phyloP scores from a whole-genome alignment of 1,139 yeast species.

The Suhomyces bolitotheri region DNA sequence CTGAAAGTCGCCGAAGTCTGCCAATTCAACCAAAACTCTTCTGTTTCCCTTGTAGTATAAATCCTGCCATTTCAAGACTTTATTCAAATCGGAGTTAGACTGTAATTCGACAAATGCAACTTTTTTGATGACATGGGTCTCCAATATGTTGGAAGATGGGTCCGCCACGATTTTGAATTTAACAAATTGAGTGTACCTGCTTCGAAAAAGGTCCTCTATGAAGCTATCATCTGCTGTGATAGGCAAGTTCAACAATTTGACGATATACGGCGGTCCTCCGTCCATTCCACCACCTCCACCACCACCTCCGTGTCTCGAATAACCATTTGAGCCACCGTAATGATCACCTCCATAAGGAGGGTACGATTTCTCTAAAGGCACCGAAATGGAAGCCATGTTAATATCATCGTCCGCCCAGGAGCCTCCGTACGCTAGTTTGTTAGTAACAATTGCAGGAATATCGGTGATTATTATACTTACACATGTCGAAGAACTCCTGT shows the following conservation, averaged over 20 bases:
- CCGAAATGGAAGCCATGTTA: slow-evolving; percentile 64
- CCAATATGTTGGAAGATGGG: slow-evolving; percentile 43
- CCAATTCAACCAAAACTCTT: slow-evolving; percentile 44
- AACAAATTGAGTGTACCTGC: slow-evolving; percentile 41
- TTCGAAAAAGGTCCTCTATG: slow-evolving; percentile 43
- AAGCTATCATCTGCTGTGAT: slow-evolving; percentile 39
- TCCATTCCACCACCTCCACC: slow-evolving; percentile 14
- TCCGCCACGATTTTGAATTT: slow-evolving; percentile 47
- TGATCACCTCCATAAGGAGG: slow-evolving; percentile 10
- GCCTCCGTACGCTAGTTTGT: slow-evolving; percentile 40
- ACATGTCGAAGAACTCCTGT: slow-evolving; percentile 51
- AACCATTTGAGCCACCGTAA: slow-evolving; percentile 10
- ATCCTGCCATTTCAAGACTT: slow-evolving; percentile 48
- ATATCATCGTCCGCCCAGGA: slow-evolving; percentile 81
- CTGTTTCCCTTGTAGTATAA: slow-evolving; percentile 42
- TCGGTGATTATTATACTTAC: slow-evolving; percentile 48
- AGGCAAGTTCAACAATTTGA: slow-evolving; percentile 55
- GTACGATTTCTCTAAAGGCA: slow-evolving; percentile 39
- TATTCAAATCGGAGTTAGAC: slow-evolving; percentile 47
- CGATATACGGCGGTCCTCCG: slow-evolving; percentile 59
- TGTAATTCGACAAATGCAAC: slow-evolving; percentile 64
- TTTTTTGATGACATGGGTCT: slow-evolving; percentile 44
- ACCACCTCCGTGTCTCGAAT: slow-evolving; percentile 8
- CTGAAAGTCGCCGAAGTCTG: slow-evolving; percentile 52
- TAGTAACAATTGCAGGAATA: slow-evolving; percentile 7